Base-by-base conservation (phyloP, 345 rosid genomes). In the Camelina laxa region DNA sequence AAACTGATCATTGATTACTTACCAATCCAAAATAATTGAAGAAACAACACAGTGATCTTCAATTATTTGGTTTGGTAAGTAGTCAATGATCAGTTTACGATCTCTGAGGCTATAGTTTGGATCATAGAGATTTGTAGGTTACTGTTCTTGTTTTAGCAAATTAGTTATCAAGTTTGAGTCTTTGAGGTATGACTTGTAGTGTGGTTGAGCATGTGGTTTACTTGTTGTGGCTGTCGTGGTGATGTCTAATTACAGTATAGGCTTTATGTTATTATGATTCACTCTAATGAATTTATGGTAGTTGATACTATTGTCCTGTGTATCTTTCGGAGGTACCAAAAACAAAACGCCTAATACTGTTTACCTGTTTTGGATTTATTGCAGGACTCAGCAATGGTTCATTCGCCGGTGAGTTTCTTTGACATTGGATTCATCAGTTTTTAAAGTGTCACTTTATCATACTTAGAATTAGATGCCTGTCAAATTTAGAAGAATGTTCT, bases 341-440 rank as follows among this genome's bases (percentile, higher is more conserved):
- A 63, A 2, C 4, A 3, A 35, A 22, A 62, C n/a, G 10, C 39
- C 60, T 70, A 57, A 77, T 20, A 27, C 31, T 16, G 56, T 59
- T 45, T 45, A 36, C 67, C 30, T 80, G 50, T 58, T n/a, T 66
- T 31, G 41, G 12, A 30, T 63, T 20, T 24, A 4, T 72, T 84
- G 85, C 89, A 91, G 97, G 82, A 72, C 76, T 91, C 63, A 76
- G 83, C 86, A 89, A 91, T 75, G 84, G 82, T 49, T 86, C 96
- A 51, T 80, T 88, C 44, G 47, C 82, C 48, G 93, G 97, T 91
- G 72, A 81, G 88, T 84, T 71, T 44, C 68, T 60, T 20, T 57
- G 5, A 59, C 62, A 14, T 10, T 30, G 6, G 16, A 24, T 62
- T 27, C 16, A 58, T 70, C 53, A 38, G 65, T 54, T 54, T 14